Evolutionary conservation across 257 asterid genomes (phyloP), one percentile per base, ranked within the genome.

Genomic region (Scutellaria barbata): DNA sequence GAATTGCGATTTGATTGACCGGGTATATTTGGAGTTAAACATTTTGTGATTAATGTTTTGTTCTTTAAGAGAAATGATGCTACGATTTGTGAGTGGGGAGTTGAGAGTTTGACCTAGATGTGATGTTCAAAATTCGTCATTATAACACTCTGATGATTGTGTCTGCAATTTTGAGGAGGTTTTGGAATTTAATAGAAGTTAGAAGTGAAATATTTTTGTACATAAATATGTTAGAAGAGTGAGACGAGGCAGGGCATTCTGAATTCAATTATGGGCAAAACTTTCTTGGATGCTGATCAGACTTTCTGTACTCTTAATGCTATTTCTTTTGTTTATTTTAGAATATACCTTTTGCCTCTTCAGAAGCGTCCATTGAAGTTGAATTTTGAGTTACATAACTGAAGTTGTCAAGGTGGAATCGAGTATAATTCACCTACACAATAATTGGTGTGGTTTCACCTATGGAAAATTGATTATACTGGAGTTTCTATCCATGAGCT

Each of bases 31-130:
- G 57, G 48, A 45, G 54, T 50, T 42, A 52, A 22, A 30, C 47
- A 16, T 37, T 4, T 30, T 68, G 18, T 61, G 17, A 58, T 11
- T 16, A 71, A 18, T 11, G 58, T 6, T 60, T 18, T 56, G 52
- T 42, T 61, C 52, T 51, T 69, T 48, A 18, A 5, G 20, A 7
- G 30, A 10, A 17, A 57, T 13, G 63, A 14, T 70, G 69, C 53
- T 77, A 42, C 63, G 47, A 11, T 64, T 70, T 58, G 12, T 66
- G 71, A 59, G 61, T 45, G 12, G 10, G 62, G 48, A n/a, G 33
- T 54, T 73, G 35, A 59, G 72, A 33, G 35, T 52, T 45, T 61
- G 74, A 33, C 74, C 60, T 68, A 42, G 42, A 18, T 76, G 46
- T 17, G 66, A 60, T 16, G 43, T 25, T 68, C 1, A 63, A 7